Evolutionary conservation across 2,329 filamentous ascomycete species (phyloP).

Genomic region (Alternaria viburni): DNA sequence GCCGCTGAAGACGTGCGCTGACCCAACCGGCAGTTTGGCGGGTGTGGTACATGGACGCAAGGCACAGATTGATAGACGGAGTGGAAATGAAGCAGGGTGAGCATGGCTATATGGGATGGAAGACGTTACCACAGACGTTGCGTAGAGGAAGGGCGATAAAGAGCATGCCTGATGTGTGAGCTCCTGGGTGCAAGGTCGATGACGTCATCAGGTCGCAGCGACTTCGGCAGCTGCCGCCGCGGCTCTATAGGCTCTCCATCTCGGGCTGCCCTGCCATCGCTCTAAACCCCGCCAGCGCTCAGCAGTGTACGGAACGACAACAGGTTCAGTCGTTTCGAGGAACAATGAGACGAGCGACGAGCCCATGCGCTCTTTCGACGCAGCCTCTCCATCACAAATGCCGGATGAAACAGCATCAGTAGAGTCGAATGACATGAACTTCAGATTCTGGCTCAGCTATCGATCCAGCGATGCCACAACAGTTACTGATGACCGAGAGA

Average conservation of each 20-base stretch:
- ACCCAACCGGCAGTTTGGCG: slow-evolving; percentile 19
- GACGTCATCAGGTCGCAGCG: neutral
- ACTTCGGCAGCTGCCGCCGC: neutral
- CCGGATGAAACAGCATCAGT: too few species aligned
- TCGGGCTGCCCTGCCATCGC: too few species aligned
- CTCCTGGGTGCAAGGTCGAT: neutral
- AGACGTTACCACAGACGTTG: slow-evolving; percentile 4
- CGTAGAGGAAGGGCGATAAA: neutral
- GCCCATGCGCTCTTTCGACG: too few species aligned
- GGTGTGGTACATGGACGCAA: slow-evolving; percentile 32
- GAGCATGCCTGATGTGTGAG: neutral
- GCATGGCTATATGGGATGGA: slow-evolving; percentile 28
- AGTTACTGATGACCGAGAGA: too few species aligned
- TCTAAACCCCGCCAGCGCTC: too few species aligned
- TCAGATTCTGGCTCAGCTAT: too few species aligned
- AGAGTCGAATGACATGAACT: too few species aligned
- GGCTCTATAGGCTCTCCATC: neutral
- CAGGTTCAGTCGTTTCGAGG: too few species aligned
- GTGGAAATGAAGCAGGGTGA: neutral
- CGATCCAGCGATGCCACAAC: too few species aligned
- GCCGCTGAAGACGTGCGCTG: neutral
- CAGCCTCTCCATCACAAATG: too few species aligned
- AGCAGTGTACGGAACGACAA: too few species aligned
- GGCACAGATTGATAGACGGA: slow-evolving; percentile 14
- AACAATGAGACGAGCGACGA: too few species aligned